These are phyloP conservation scores for Ganoderma boninense DNA, from an alignment of 1,284 basidiomycete species.

Conservation along the genomic window DNA sequence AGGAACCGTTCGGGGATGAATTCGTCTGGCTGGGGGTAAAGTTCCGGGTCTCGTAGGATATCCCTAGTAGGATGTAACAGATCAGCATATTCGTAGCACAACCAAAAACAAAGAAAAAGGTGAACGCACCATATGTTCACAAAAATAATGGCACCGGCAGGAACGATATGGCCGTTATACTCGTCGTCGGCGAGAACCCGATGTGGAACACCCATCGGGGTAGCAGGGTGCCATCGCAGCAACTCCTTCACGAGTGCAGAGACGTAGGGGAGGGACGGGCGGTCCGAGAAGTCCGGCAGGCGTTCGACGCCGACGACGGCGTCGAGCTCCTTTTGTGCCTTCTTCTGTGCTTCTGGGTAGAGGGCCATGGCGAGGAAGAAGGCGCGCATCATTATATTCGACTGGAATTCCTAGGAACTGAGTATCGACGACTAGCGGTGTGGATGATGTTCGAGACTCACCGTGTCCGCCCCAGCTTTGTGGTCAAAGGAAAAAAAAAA, in stretches of 20 bases:
- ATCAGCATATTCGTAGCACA: too few relatives aligned
- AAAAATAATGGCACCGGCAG: conserved; percentile 18
- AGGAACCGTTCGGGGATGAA: conserved; percentile 28
- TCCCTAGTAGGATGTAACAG: conserved; percentile 2
- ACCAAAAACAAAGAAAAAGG: too few relatives aligned
- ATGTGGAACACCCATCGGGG: conserved; percentile 30
- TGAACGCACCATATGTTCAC: conserved; percentile 24
- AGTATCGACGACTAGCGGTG: too few relatives aligned
- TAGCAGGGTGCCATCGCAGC: conserved; percentile 41
- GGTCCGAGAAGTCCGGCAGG: conserved; percentile 43
- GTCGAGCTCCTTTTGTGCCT: conserved; percentile 45
- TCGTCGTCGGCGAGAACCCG: conserved; percentile 25
- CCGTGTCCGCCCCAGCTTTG: background rate
- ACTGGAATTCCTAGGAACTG: too few relatives aligned
- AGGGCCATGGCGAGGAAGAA: conserved; percentile 43
- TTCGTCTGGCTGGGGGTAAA: conserved; percentile 29
- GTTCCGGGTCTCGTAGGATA: conserved; percentile 30
- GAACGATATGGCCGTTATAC: conserved; percentile 22
- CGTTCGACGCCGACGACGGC: conserved; percentile 38
- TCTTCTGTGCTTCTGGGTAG: conserved; percentile 39
- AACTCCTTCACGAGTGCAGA: conserved; percentile 43
- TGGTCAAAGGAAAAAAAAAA: background rate
- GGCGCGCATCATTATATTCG: conserved; percentile 8
- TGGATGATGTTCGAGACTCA: background rate
- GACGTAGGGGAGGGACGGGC: conserved; percentile 40